Evolutionary conservation across 2,329 filamentous ascomycete species (phyloP).

Genomic region (Ceratocystis cubensis): DNA sequence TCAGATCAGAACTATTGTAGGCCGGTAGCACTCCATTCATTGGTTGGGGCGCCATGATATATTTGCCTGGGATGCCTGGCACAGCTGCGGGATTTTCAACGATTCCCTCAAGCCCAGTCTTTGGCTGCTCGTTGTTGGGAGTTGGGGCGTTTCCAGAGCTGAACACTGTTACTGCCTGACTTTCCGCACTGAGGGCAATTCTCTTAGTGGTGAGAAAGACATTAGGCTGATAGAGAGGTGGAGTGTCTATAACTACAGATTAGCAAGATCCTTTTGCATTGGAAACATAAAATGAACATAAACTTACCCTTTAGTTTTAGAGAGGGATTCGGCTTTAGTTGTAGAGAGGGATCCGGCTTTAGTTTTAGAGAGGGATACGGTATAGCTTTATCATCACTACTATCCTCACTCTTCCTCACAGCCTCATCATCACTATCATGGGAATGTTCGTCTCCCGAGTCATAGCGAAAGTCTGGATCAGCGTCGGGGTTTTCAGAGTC

Average conservation of each 20-base stretch:
- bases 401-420: not conserved
- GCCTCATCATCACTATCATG: not conserved
- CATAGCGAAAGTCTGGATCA: not conserved
- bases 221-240: not conserved
- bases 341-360: not conserved
- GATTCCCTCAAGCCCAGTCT: not conserved
- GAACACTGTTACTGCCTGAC: not conserved
- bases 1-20: not conserved
- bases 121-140: not conserved
- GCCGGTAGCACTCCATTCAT: not conserved
- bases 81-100: not conserved
- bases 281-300: not conserved
- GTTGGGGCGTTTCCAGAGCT: not conserved
- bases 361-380: not conserved
- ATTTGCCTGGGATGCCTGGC: not conserved
- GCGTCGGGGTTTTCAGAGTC: slow-evolving; percentile 23
- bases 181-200: not conserved
- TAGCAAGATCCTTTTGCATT: not conserved
- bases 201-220: not conserved
- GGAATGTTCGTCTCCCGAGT: not conserved
- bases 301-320: not conserved
- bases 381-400: not conserved
- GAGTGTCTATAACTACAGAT: not conserved
- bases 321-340: not conserved
- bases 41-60: not conserved